phyloP scores from a whole-genome alignment of 306 rosid species.

The Mimosa bimucronata region DNA sequence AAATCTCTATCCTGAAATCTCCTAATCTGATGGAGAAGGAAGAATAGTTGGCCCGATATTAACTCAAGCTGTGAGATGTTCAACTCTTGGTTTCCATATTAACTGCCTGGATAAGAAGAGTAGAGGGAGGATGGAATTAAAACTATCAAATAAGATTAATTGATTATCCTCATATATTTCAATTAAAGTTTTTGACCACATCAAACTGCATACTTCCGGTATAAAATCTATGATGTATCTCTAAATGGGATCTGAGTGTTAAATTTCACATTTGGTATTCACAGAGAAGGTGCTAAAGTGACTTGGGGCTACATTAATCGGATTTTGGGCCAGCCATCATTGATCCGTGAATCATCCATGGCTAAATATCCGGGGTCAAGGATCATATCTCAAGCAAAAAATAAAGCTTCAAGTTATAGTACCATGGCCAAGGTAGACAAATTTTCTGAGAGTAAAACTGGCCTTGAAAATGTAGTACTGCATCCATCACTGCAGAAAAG shows the following conservation, averaged over 20 bases:
- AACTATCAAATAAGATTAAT: background rate
- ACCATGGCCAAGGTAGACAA: constrained; percentile 52
- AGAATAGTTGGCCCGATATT: constrained; percentile 97
- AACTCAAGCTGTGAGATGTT: constrained; percentile 87
- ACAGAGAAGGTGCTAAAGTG: constrained; percentile 97
- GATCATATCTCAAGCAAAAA: constrained; percentile 68
- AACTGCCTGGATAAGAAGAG: constrained; percentile 73
- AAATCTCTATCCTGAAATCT: no score
- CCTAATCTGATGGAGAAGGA: no score
- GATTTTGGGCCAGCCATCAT: constrained; percentile 96
- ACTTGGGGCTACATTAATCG: constrained; percentile 96
- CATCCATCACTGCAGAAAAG: constrained; percentile 89
- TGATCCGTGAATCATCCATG: constrained; percentile 95
- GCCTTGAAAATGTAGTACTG: constrained; percentile 77
- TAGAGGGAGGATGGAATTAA: background rate
- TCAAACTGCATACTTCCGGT: background rate
- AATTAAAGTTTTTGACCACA: constrained; percentile 1
- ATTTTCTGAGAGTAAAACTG: constrained; percentile 53
- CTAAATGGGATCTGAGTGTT: constrained; percentile 35
- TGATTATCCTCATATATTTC: constrained; percentile 16
- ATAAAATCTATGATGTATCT: constrained; percentile 12
- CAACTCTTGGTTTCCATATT: no score
- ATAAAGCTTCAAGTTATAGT: constrained; percentile 56
- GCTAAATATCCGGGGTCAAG: constrained; percentile 84
- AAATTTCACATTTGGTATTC: constrained; percentile 45